phyloP scores from a whole-genome alignment of 345 rosid species.

The Syzygium jambos region DNA sequence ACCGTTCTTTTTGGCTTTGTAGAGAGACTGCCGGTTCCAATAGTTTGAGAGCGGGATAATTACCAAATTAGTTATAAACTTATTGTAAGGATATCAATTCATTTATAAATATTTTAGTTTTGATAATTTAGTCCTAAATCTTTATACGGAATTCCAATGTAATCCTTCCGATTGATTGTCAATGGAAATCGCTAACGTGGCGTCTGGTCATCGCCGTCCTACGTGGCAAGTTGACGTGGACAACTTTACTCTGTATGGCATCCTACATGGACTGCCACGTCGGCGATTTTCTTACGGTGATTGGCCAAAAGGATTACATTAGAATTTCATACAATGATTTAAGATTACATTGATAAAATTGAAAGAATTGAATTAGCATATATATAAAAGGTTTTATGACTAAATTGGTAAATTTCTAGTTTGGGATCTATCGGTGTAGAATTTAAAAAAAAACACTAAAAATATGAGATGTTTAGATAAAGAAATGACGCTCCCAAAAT shows the following conservation, averaged over 20 bases:
- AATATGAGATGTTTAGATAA: background rate
- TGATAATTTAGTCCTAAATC: fast-evolving
- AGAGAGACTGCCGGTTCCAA: background rate
- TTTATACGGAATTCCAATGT: fast-evolving
- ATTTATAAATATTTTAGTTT: fast-evolving
- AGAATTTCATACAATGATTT: too few species aligned
- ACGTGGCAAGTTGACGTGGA: too few species aligned
- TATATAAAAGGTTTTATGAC: too few species aligned
- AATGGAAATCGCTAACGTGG: fast-evolving
- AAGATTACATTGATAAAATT: too few species aligned
- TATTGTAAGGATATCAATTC: too few species aligned
- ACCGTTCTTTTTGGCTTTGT: background rate
- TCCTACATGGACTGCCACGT: background rate
- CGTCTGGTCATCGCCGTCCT: fast-evolving
- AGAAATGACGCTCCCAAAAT: background rate
- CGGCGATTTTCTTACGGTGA: background rate
- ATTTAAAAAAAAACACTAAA: background rate
- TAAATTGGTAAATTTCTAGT: too few species aligned
- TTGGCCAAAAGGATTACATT: too few species aligned
- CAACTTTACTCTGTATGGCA: fast-evolving
- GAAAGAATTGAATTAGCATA: too few species aligned
- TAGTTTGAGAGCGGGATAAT: background rate
- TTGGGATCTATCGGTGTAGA: background rate
- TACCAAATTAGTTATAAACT: fast-evolving
- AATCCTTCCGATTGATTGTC: fast-evolving